phyloP scores from a whole-genome alignment of 1,139 yeast species.

The Blastobotrys capitulatus region DNA sequence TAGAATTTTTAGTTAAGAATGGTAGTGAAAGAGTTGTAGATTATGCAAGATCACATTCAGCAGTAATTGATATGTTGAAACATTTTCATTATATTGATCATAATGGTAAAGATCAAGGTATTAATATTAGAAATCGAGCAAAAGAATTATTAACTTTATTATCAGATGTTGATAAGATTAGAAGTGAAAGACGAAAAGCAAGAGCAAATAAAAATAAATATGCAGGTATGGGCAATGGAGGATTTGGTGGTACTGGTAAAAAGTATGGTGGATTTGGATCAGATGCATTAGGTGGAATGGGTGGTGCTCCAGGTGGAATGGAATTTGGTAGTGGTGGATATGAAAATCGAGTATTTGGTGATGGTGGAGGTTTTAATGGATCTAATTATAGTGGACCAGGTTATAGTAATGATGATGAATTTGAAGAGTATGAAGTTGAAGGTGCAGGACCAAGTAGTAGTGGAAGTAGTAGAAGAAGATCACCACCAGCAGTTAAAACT shows the following conservation, averaged over 20 bases:
- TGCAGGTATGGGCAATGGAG: conserved; percentile 37
- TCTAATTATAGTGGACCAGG: conserved; percentile 34
- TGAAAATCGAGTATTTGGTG: conserved; percentile 62
- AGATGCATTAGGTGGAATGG: conserved; percentile 17
- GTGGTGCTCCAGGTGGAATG: conserved; percentile 14
- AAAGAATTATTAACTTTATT: conserved; percentile 66
- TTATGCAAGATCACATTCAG: conserved; percentile 81
- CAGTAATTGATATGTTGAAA: conserved; percentile 81
- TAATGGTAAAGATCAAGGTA: conserved; percentile 94
- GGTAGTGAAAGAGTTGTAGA: conserved; percentile 95
- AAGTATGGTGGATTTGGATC: conserved; percentile 39
- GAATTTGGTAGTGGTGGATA: conserved; percentile 30
- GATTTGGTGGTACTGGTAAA: conserved; percentile 37
- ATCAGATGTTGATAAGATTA: conserved; percentile 68
- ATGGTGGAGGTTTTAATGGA: conserved; percentile 67
- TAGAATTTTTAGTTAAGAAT: conserved; percentile 85
- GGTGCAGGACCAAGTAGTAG: conserved; percentile 9
- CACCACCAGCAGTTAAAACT: conserved; percentile 1
- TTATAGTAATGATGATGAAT: conserved; percentile 35
- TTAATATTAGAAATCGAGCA: conserved; percentile 88
- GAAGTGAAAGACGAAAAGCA: conserved; percentile 81
- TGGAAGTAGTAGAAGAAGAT: conserved; percentile 11
- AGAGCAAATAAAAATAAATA: conserved; percentile 58
- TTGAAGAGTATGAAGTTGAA: conserved; percentile 40
- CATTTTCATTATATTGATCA: conserved; percentile 92